Percentiles rank a stretch among this genome's conserved stretches.
Evolutionary conservation across 208 protist genomes (phyloP).

Genomic region (Acanthamoeba castellanii): DNA sequence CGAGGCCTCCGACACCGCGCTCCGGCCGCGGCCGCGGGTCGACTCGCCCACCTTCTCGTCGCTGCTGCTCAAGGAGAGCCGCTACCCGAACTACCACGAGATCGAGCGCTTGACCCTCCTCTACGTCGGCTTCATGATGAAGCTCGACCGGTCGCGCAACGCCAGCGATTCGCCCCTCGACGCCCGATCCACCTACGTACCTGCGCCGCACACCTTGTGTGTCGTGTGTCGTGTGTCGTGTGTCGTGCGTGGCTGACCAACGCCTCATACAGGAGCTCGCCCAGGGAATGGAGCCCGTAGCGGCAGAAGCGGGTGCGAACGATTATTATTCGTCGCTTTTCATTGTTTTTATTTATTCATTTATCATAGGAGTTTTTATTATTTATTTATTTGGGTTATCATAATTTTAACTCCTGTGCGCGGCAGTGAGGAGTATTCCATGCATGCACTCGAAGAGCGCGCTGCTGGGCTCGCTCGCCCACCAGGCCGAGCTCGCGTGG

Average conservation of each 20-base stretch:
- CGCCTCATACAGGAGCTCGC: not conserved
- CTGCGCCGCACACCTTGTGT: not conserved
- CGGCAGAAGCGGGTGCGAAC: not conserved
- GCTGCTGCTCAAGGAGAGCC: constrained; percentile 13
- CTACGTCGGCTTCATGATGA: not conserved
- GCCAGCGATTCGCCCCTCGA: not conserved
- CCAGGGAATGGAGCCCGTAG: not conserved
- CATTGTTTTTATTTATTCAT: no score
- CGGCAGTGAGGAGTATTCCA: not conserved
- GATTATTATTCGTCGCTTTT: no score
- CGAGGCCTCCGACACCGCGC: not conserved
- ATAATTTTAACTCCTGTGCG: no score
- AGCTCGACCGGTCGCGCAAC: not conserved
- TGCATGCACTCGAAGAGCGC: constrained; percentile 25
- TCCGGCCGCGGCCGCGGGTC: not conserved
- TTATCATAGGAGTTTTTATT: no score
- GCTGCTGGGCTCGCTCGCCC: not conserved
- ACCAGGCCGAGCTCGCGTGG: constrained; percentile 27
- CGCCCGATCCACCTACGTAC: not conserved
- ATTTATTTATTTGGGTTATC: no score
- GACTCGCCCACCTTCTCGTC: not conserved
- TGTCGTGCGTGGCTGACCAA: not conserved
- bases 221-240: no score
- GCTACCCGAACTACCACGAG: not conserved
- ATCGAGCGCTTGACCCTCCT: constrained; percentile 4